Percentiles rank a stretch among this genome's conserved stretches.
These are phyloP conservation scores for Panicum virgatum DNA, from an alignment of 202 grass and related monocot genomes.

Conservation along the genomic window DNA sequence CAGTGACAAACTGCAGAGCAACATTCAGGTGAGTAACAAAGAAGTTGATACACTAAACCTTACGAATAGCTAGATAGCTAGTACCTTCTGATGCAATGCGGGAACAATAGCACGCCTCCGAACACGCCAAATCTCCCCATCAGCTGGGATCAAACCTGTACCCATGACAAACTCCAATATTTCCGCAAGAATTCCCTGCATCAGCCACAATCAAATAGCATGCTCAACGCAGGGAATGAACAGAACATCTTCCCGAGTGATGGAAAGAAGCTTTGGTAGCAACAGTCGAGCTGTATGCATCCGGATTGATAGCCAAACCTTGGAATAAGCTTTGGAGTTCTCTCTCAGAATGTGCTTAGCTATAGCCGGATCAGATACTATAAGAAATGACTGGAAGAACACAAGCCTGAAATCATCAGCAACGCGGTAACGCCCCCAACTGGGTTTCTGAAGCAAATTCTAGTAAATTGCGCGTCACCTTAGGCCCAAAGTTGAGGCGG, in stretches of 20 bases:
- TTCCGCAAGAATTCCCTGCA: conserved; percentile 85
- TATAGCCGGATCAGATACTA: conserved; percentile 89
- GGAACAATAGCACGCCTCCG: conserved; percentile 90
- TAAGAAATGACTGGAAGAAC: conserved; percentile 78
- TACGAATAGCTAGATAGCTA: neutral
- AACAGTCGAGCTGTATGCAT: neutral
- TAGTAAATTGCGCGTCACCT: conserved; percentile 36
- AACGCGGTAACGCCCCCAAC: neutral
- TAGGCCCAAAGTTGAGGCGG: conserved; percentile 89
- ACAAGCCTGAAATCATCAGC: neutral
- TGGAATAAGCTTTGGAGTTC: conserved; percentile 90
- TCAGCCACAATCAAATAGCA: conserved; percentile 37
- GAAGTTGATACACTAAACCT: neutral
- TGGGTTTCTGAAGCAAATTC: neutral
- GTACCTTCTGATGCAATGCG: conserved; percentile 93
- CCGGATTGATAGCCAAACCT: conserved; percentile 49
- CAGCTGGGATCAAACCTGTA: conserved; percentile 87
- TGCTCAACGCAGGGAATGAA: neutral
- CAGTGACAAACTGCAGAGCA: conserved; percentile 66
- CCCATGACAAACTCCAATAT: conserved; percentile 98
- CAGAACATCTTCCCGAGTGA: neutral
- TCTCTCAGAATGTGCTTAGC: conserved; percentile 94
- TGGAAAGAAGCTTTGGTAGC: neutral
- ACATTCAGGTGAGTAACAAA: conserved; percentile 23
- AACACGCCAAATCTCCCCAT: conserved; percentile 85